Conservation (phyloP, 1,139 yeast genomes). For the Blastobotrys malaysiensis region DNA sequence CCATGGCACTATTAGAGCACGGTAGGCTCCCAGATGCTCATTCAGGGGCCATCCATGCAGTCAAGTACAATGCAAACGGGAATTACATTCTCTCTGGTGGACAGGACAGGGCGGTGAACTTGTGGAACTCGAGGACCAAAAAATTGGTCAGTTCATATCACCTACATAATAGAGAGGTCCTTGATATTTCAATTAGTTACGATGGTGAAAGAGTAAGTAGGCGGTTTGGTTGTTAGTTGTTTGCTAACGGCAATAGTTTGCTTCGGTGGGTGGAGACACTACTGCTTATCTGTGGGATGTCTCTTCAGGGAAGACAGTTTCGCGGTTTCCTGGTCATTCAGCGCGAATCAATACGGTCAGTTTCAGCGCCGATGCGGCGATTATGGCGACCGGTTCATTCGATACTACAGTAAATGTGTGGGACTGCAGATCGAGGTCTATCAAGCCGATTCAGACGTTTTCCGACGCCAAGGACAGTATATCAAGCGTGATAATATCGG, state of each 20-base stretch:
- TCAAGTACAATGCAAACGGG: conserved; percentile 29
- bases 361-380: conserved; percentile 28
- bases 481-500: conserved; percentile 22
- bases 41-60: conserved; percentile 29
- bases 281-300: conserved; percentile 35
- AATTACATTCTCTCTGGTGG: conserved; percentile 33
- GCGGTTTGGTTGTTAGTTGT: neutral
- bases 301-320: conserved; percentile 23
- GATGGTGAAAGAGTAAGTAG: conserved; percentile 25
- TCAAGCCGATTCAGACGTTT: conserved; percentile 32
- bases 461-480: conserved; percentile 35
- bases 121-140: conserved; percentile 31
- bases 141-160: conserved; percentile 23
- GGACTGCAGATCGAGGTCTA: conserved; percentile 30
- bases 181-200: conserved; percentile 29
- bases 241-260: conserved; percentile 23
- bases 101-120: conserved; percentile 28
- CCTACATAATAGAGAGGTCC: conserved; percentile 32
- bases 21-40: conserved; percentile 17
- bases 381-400: conserved; percentile 32
- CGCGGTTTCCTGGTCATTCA: conserved; percentile 31
- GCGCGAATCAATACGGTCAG: conserved; percentile 31
- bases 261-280: conserved; percentile 37
- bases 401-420: conserved; percentile 36
- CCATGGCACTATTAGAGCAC: neutral